Evolutionary conservation across 805 yeast species (phyloP).

Genomic region (Tetrapisispora nanseiensis): DNA sequence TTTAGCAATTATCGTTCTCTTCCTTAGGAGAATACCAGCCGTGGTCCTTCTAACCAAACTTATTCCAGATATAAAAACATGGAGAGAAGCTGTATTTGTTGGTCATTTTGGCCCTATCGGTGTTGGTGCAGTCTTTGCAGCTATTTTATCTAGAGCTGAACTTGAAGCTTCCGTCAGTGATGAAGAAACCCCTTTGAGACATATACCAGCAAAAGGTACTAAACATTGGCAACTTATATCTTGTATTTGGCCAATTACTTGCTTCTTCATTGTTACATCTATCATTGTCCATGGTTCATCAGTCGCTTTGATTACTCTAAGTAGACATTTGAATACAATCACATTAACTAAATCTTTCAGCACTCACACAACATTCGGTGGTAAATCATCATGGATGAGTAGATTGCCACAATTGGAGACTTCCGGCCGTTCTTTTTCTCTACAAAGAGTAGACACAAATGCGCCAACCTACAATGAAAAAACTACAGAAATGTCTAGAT

Average conservation of each 20-base stretch:
- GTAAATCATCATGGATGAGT: constrained; percentile 65
- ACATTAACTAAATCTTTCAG: constrained; percentile 88
- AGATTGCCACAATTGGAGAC: constrained; percentile 72
- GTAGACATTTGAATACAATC: constrained; percentile 83
- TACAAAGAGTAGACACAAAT: constrained; percentile 69
- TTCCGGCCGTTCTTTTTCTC: constrained; percentile 61
- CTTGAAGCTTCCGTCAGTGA: constrained; percentile 44
- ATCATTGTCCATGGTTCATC: constrained; percentile 88
- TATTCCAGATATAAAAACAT: constrained; percentile 77
- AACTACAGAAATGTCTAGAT: constrained; percentile 12
- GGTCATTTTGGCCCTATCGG: constrained; percentile 97
- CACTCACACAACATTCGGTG: constrained; percentile 48
- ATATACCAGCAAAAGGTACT: constrained; percentile 37
- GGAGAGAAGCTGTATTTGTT: constrained; percentile 91
- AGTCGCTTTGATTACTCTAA: constrained; percentile 63
- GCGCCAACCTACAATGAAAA: constrained; percentile 5
- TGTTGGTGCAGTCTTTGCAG: constrained; percentile 84
- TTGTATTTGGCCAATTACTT: constrained; percentile 71
- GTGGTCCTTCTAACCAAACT: constrained; percentile 64
- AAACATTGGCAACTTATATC: constrained; percentile 52
- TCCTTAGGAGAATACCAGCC: constrained; percentile 76
- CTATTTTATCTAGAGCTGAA: constrained; percentile 65
- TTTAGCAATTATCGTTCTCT: constrained; percentile 61
- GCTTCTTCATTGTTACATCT: constrained; percentile 71
- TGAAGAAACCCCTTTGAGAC: constrained; percentile 47